A percentile compares a stretch with the other conserved stretches of the same genome.
Evolutionary conservation across 805 yeast genomes (phyloP).

Genomic region (Starmerella vaccinii): DNA sequence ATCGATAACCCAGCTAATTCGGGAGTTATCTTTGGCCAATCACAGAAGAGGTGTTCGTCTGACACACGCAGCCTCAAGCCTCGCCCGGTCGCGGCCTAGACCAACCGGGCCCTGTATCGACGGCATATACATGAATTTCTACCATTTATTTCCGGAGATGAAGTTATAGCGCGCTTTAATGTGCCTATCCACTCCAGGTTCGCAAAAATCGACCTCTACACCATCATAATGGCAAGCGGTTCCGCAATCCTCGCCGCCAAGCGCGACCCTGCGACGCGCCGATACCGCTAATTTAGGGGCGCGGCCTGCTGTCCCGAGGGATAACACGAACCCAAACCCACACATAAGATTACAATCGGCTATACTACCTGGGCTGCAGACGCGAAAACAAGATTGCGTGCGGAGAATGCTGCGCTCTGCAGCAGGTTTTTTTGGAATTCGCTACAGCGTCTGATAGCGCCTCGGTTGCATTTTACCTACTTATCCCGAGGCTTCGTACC

Average conservation of each 20-base stretch:
- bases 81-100: neutral
- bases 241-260: neutral
- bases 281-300: slow-evolving; percentile 1
- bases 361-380: neutral
- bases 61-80: neutral
- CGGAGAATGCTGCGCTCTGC: neutral
- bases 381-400: neutral
- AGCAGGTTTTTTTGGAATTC: too few relatives aligned
- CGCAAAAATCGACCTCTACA: neutral
- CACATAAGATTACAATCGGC: neutral
- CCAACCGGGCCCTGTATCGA: neutral
- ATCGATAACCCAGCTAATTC: neutral
- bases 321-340: neutral
- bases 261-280: neutral
- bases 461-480: too few relatives aligned
- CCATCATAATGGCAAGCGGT: neutral
- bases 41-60: neutral
- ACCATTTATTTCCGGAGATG: slow-evolving; percentile 1
- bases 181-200: neutral
- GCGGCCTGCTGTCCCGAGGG: neutral
- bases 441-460: too few relatives aligned
- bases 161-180: neutral
- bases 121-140: slow-evolving; percentile 1
- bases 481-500: too few relatives aligned
- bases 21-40: slow-evolving; percentile 4